Percentiles rank a stretch among this genome's conserved stretches.
Evolutionary conservation across 2,329 filamentous ascomycete species (phyloP).

Genomic region (Thermothelomyces thermophilus): DNA sequence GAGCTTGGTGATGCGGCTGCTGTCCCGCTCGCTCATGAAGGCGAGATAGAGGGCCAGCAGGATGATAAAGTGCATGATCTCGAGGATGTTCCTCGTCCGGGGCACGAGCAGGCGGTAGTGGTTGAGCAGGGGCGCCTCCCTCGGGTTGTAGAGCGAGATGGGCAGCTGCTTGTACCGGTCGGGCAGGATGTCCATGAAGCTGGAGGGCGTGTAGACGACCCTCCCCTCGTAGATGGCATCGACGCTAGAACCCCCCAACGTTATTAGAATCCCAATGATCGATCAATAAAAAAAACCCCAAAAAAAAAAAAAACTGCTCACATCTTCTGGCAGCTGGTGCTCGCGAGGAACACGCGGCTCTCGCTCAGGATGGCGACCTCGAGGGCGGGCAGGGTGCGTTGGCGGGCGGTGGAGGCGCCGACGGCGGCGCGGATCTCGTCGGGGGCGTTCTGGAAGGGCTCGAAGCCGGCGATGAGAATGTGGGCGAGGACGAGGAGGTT

Average conservation of each 20-base stretch:
- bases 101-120: conserved; percentile 82
- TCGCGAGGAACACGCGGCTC: conserved; percentile 70
- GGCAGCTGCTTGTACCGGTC: conserved; percentile 81
- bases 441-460: conserved; percentile 79
- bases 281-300: too few species aligned
- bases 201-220: conserved; percentile 74
- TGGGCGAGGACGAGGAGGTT: conserved; percentile 70
- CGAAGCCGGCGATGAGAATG: conserved; percentile 75
- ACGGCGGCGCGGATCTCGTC: conserved; percentile 56
- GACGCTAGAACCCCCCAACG: too few species aligned
- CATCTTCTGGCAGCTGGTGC: conserved; percentile 74
- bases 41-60: conserved; percentile 62
- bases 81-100: conserved; percentile 67
- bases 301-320: conserved; percentile 27
- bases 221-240: conserved; percentile 75
- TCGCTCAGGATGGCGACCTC: conserved; percentile 80
- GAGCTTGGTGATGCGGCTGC: conserved; percentile 46
- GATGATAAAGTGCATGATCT: conserved; percentile 65
- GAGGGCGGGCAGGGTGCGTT: conserved; percentile 64
- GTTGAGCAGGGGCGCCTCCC: conserved; percentile 68
- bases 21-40: conserved; percentile 63
- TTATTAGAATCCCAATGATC: too few species aligned
- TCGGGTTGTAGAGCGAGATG: conserved; percentile 73
- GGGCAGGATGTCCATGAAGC: conserved; percentile 76
- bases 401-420: conserved; percentile 41